Conservation (phyloP, 179 eudicot genomes). For the Beta corolliflora region DNA sequence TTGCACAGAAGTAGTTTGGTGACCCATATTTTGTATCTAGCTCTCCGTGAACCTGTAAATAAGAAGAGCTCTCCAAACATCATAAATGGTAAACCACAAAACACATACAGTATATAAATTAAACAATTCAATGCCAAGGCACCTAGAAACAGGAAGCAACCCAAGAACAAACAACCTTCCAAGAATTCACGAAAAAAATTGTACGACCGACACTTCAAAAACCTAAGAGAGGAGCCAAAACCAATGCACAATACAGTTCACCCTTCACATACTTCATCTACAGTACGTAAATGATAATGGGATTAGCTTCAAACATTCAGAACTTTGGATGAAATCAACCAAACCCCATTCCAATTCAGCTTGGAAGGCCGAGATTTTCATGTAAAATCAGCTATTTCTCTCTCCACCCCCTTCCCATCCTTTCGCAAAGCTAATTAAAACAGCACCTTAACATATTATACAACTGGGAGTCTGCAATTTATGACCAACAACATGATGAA, state of each 20-base stretch:
- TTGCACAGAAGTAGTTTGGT: constrained; percentile 51
- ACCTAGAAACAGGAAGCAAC: neutral
- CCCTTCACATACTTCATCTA: neutral
- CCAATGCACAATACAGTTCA: constrained; percentile 3
- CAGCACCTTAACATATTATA: neutral
- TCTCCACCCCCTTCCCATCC: neutral
- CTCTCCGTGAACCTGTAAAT: constrained; percentile 68
- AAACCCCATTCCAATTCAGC: neutral
- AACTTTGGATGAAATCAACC: neutral
- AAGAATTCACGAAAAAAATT: neutral
- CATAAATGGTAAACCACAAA: neutral
- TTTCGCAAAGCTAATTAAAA: neutral
- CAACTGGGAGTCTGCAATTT: neutral
- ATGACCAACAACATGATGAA: neutral
- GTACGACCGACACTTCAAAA: neutral
- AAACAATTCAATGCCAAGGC: neutral
- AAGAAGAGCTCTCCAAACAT: neutral
- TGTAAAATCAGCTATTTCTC: neutral
- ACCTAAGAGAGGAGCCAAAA: neutral
- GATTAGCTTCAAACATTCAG: neutral
- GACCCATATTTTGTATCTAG: constrained; percentile 72
- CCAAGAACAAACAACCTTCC: neutral
- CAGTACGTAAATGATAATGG: neutral
- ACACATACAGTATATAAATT: neutral
- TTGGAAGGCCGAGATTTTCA: neutral